These are phyloP conservation scores for Coemansia sp. DNA, from an alignment of 192 early-diverging fungal species.

Conservation along the genomic window DNA sequence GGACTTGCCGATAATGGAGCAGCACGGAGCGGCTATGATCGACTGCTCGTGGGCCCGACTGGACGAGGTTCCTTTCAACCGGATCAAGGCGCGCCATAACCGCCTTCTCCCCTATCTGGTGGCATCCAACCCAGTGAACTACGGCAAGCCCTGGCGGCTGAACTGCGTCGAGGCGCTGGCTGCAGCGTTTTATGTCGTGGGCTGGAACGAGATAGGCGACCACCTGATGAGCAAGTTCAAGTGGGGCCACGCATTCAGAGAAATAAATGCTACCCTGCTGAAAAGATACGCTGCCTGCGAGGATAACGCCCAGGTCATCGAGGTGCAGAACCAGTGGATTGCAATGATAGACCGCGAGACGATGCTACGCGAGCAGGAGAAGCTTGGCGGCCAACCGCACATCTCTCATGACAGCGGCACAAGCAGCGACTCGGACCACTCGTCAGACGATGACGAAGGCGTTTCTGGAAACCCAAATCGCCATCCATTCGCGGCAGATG, in stretches of 20 bases:
- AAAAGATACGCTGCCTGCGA: slow-evolving; percentile 74
- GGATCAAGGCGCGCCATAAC: slow-evolving; percentile 80
- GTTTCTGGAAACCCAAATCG: slow-evolving; percentile 17
- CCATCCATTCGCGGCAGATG: not conserved
- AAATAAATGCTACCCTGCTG: slow-evolving; percentile 85
- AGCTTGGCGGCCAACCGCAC: slow-evolving; percentile 25
- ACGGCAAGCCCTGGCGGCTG: slow-evolving; percentile 92
- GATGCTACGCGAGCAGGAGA: slow-evolving; percentile 42
- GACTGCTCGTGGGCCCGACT: slow-evolving; percentile 97
- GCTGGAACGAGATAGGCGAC: slow-evolving; percentile 71
- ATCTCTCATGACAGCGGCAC: slow-evolving; percentile 16
- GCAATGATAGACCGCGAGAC: slow-evolving; percentile 70
- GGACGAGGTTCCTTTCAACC: slow-evolving; percentile 91
- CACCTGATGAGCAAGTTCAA: slow-evolving; percentile 83
- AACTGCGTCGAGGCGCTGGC: slow-evolving; percentile 98
- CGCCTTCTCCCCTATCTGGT: slow-evolving; percentile 93
- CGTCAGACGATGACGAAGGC: slow-evolving; percentile 5
- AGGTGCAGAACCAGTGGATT: slow-evolving; percentile 80
- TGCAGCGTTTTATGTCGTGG: slow-evolving; percentile 88
- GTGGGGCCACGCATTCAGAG: slow-evolving; percentile 92
- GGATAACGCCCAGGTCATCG: slow-evolving; percentile 69
- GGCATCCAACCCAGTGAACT: slow-evolving; percentile 97
- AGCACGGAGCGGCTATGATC: slow-evolving; percentile 85
- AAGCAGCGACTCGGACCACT: not conserved
- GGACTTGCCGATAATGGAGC: slow-evolving; percentile 73